phyloP scores from a whole-genome alignment of 169 alveolate species.

The Plasmodium knowlesi region DNA sequence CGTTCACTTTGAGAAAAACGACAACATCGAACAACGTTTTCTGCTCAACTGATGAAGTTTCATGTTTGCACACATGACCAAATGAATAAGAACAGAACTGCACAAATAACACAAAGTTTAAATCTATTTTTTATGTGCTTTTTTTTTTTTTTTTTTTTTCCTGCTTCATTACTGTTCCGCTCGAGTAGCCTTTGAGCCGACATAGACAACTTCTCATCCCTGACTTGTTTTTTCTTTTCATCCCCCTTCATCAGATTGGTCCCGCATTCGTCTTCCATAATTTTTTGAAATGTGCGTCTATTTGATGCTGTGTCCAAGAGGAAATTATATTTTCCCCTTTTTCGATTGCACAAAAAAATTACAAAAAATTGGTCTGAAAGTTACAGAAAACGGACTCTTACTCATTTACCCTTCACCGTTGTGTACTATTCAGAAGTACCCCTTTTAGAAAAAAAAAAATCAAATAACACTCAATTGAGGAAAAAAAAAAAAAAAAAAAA shows the following conservation, averaged over 20 bases:
- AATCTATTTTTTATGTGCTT: not conserved
- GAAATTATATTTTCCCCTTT: constrained; percentile 5
- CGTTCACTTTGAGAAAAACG: not conserved
- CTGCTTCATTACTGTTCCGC: constrained; percentile 13
- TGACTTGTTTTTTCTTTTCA: constrained; percentile 11
- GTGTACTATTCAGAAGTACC: not conserved
- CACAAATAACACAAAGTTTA: not conserved
- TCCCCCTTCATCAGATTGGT: not conserved
- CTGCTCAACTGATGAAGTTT: not conserved
- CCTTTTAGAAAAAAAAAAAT: not conserved
- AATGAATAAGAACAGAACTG: not conserved
- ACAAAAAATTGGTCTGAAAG: not conserved
- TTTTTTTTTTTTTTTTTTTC: constrained; percentile 9
- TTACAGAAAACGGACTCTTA: not conserved
- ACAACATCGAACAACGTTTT: not conserved
- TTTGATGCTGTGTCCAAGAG: not conserved
- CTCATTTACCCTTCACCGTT: not conserved
- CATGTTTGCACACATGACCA: not conserved
- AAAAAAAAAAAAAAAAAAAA: not conserved
- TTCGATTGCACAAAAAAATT: not conserved
- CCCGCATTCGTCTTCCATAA: constrained; percentile 13
- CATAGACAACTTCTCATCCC: constrained; percentile 15
- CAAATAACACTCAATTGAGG: not conserved
- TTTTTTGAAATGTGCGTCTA: constrained; percentile 2
- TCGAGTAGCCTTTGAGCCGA: constrained; percentile 46